phyloP scores from a whole-genome alignment of 148 eudicot genomes.

The Fagopyrum esculentum region DNA sequence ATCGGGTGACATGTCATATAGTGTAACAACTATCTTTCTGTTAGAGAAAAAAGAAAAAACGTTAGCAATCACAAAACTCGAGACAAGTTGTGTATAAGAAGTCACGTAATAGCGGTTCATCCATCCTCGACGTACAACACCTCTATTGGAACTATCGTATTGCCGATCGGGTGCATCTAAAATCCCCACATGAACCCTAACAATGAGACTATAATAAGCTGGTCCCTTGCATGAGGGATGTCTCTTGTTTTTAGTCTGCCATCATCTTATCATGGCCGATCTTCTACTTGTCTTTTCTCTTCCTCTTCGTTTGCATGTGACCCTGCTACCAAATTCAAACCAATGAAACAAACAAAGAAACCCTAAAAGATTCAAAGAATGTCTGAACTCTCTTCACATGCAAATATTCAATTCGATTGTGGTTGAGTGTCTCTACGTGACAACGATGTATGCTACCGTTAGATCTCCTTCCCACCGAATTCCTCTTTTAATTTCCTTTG shows the following conservation, averaged over 20 bases:
- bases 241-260: neutral
- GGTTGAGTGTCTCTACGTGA: conserved; percentile 7
- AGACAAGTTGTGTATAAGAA: no score
- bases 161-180: no score
- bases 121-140: no score
- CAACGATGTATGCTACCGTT: neutral
- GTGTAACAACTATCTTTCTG: no score
- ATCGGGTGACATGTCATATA: no score
- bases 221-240: neutral
- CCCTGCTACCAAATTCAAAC: conserved; percentile 1
- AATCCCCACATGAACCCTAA: conserved; percentile 4
- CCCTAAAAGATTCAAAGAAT: conserved; percentile 2
- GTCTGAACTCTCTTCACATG: conserved; percentile 1
- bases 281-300: conserved; percentile 5
- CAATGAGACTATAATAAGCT: neutral
- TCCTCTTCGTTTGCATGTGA: neutral
- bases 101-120: no score
- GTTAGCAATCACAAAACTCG: no score
- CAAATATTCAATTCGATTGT: neutral
- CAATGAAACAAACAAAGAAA: neutral
- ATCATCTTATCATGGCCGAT: conserved; percentile 1
- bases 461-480: neutral
- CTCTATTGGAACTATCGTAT: no score
- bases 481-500: neutral
- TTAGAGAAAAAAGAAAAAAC: no score